Evolutionary conservation across 495 filamentous ascomycete species (phyloP).

Genomic region (Penicillium manginii): DNA sequence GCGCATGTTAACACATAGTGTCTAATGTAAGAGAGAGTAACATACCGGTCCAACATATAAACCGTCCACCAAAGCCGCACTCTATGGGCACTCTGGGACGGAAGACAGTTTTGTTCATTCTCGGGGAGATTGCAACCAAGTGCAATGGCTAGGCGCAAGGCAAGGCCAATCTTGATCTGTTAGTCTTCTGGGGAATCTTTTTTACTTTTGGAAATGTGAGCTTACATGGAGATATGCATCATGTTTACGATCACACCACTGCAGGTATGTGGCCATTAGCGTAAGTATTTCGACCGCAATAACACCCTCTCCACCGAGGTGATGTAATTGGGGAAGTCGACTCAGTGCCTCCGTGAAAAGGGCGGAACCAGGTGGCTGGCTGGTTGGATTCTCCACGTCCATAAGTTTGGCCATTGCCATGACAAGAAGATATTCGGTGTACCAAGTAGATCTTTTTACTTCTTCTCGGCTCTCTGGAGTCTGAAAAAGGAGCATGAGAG

Average conservation of each 20-base stretch:
- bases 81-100: conserved; percentile 24
- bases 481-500: conserved; percentile 25
- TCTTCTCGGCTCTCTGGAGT: conserved; percentile 6
- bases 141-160: conserved; percentile 27
- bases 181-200: not conserved
- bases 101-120: conserved; percentile 21
- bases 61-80: conserved; percentile 31
- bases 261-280: conserved; percentile 26
- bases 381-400: conserved; percentile 23
- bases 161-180: conserved; percentile 24
- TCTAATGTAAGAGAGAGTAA: no score
- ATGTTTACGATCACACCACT: conserved; percentile 31
- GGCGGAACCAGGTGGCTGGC: conserved; percentile 23
- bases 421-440: conserved; percentile 30
- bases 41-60: conserved; percentile 31
- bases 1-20: not conserved
- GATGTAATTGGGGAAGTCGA: conserved; percentile 22
- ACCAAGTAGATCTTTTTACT: conserved; percentile 22
- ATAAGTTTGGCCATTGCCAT: conserved; percentile 34
- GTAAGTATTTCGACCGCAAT: conserved; percentile 28
- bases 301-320: conserved; percentile 23
- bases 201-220: not conserved
- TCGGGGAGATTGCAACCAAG: conserved; percentile 24
- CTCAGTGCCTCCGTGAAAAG: conserved; percentile 28
- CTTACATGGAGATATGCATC: conserved; percentile 30